phyloP scores from a whole-genome alignment of 345 rosid species.

The Bruguiera gymnorhiza region DNA sequence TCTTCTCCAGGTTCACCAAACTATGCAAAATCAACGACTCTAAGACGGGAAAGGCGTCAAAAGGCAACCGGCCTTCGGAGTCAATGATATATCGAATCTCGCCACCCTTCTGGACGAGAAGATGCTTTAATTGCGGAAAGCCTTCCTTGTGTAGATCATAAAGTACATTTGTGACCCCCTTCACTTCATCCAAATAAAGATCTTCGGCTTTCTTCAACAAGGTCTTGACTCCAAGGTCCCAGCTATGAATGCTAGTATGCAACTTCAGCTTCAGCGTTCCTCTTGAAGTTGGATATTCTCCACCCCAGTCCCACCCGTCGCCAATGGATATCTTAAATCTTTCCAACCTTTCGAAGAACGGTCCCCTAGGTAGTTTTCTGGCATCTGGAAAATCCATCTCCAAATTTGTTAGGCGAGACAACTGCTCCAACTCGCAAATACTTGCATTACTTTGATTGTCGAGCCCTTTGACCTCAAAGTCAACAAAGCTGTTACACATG shows the following conservation, averaged over 20 bases:
- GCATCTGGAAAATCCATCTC: slow-evolving; percentile 12
- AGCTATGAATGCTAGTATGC: not conserved
- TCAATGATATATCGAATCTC: not conserved
- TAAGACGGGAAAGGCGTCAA: slow-evolving; percentile 9
- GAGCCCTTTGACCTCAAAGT: slow-evolving; percentile 24
- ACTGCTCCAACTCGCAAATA: slow-evolving; percentile 18
- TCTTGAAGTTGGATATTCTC: slow-evolving; percentile 1
- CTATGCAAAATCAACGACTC: slow-evolving; percentile 19
- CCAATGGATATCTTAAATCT: slow-evolving; percentile 23
- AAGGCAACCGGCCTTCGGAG: not conserved
- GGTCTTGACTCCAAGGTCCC: not conserved
- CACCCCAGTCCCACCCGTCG: slow-evolving; percentile 4
- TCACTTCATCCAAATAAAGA: slow-evolving; percentile 3
- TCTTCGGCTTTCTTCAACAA: not conserved
- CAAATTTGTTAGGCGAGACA: slow-evolving; percentile 16
- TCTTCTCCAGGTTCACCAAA: slow-evolving; percentile 21
- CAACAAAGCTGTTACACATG: slow-evolving; percentile 16
- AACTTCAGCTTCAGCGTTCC: slow-evolving; percentile 17
- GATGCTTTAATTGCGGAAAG: slow-evolving; percentile 7
- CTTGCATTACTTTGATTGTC: slow-evolving; percentile 5
- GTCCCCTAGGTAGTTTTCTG: not conserved
- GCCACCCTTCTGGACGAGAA: not conserved
- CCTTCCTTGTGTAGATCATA: not conserved
- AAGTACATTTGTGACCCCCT: not conserved
- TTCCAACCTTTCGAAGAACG: slow-evolving; percentile 7